Evolutionary conservation across 805 yeast species (phyloP).

Genomic region (Yamadazyma takamatsuzukensis): DNA sequence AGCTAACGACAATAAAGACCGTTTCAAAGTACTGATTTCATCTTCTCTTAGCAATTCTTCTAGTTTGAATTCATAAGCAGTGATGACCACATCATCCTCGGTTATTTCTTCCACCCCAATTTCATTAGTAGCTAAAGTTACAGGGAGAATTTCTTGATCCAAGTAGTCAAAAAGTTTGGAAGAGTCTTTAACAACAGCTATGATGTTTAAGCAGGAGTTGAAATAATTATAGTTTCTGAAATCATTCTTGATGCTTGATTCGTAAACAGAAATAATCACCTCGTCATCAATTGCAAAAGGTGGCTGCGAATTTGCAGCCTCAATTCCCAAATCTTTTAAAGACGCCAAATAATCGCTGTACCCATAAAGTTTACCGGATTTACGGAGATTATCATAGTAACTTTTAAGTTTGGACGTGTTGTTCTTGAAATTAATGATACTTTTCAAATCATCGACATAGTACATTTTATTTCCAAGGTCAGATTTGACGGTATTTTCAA

Average conservation of each 20-base stretch:
- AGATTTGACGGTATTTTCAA: conserved; percentile 32
- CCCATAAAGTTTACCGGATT: conserved; percentile 33
- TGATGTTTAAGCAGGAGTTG: conserved; percentile 24
- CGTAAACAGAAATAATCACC: conserved; percentile 32
- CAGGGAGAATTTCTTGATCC: conserved; percentile 31
- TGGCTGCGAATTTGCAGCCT: conserved; percentile 3
- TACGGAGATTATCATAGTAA: conserved; percentile 17
- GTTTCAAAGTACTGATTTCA: conserved; percentile 38
- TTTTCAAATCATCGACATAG: conserved; percentile 36
- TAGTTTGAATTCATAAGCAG: conserved; percentile 66
- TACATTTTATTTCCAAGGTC: conserved; percentile 29
- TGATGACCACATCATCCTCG: conserved; percentile 61
- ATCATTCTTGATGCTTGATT: conserved; percentile 25
- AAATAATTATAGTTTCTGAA: conserved; percentile 35
- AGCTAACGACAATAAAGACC: conserved; percentile 64
- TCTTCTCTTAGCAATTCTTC: conserved; percentile 42
- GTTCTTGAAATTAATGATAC: conserved; percentile 14
- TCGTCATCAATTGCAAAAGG: conserved; percentile 26
- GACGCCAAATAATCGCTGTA: conserved; percentile 29
- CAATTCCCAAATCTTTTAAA: conserved; percentile 30
- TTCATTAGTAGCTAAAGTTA: conserved; percentile 30
- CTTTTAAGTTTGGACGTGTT: conserved; percentile 20
- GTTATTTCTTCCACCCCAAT: conserved; percentile 40
- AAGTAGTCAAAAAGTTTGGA: conserved; percentile 18
- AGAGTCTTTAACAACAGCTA: conserved; percentile 25